Conservation (phyloP, 2,329 filamentous ascomycete species). For the Lasiodiplodia theobromae region DNA sequence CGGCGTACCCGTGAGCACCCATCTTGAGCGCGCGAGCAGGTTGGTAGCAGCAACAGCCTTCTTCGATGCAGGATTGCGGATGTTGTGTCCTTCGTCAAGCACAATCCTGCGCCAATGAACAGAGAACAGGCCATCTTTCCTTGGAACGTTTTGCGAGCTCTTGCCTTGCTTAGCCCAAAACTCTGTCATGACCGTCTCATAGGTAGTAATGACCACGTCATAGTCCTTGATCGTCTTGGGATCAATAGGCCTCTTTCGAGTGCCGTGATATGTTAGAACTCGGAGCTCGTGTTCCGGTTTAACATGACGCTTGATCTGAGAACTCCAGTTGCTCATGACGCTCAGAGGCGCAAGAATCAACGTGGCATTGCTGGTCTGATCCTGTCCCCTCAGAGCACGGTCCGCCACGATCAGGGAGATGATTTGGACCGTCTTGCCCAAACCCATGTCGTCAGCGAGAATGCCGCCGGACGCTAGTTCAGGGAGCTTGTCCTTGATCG, state of each 20-base stretch:
- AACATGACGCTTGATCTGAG: slow-evolving; percentile 77
- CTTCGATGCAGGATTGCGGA: slow-evolving; percentile 76
- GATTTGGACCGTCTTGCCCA: slow-evolving; percentile 85
- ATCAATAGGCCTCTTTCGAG: slow-evolving; percentile 57
- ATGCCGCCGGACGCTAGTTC: slow-evolving; percentile 70
- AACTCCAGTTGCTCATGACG: slow-evolving; percentile 83
- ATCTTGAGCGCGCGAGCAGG: slow-evolving; percentile 68
- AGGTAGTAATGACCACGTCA: slow-evolving; percentile 82
- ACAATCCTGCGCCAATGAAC: slow-evolving; percentile 73
- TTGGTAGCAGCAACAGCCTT: slow-evolving; percentile 65
- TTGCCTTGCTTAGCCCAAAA: slow-evolving; percentile 36
- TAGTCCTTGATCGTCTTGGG: slow-evolving; percentile 69
- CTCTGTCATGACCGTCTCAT: slow-evolving; percentile 66
- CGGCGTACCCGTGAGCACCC: slow-evolving; percentile 81
- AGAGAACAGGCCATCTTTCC: slow-evolving; percentile 64
- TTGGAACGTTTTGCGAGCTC: slow-evolving; percentile 35
- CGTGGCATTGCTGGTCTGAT: slow-evolving; percentile 72
- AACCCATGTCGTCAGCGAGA: slow-evolving; percentile 79
- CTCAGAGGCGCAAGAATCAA: slow-evolving; percentile 83
- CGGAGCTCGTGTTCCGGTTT: slow-evolving; percentile 64
- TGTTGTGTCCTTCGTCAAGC: slow-evolving; percentile 80
- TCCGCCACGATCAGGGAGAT: slow-evolving; percentile 77
- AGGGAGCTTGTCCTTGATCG: slow-evolving; percentile 61
- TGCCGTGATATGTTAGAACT: slow-evolving; percentile 73
- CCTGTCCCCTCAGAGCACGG: slow-evolving; percentile 55